These are phyloP conservation scores for Batkoa obscura DNA, from an alignment of 371 early-diverging fungal species.

Conservation along the genomic window DNA sequence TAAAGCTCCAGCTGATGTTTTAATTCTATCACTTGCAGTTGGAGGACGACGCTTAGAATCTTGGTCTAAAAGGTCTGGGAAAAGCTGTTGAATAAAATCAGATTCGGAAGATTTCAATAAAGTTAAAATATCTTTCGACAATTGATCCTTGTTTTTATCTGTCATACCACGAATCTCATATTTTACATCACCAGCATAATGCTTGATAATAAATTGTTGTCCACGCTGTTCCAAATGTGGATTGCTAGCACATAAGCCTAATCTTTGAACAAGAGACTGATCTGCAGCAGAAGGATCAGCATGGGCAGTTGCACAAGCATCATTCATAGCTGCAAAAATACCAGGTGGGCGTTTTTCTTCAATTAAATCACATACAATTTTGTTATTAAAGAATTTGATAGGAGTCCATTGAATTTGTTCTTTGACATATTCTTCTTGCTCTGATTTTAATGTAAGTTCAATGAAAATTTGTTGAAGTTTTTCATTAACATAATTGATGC, in stretches of 20 bases:
- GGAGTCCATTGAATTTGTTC: constrained; percentile 98
- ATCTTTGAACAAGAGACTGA: constrained; percentile 60
- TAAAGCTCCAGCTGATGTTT: constrained; percentile 33
- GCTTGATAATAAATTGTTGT: constrained; percentile 63
- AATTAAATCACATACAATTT: constrained; percentile 91
- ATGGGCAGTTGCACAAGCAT: constrained; percentile 81
- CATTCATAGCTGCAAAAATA: constrained; percentile 84
- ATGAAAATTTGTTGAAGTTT: constrained; percentile 99
- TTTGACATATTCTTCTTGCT: constrained; percentile 94
- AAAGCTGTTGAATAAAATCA: constrained; percentile 39
- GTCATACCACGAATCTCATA: constrained; percentile 94
- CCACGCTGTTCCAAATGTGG: constrained; percentile 66
- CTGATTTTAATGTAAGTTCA: constrained; percentile 89
- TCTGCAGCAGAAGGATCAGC: constrained; percentile 80
- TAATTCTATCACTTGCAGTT: constrained; percentile 71
- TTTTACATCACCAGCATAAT: constrained; percentile 91
- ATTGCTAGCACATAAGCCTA: constrained; percentile 42
- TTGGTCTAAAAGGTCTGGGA: constrained; percentile 76
- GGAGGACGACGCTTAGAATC: constrained; percentile 77
- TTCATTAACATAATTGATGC: constrained; percentile 99
- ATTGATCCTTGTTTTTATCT: constrained; percentile 95
- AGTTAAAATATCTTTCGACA: constrained; percentile 72
- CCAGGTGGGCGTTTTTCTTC: constrained; percentile 90
- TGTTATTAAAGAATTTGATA: constrained; percentile 98
- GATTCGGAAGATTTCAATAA: constrained; percentile 53